Conservation (phyloP, 2,329 filamentous ascomycete genomes). For the Penicillium sp. region DNA sequence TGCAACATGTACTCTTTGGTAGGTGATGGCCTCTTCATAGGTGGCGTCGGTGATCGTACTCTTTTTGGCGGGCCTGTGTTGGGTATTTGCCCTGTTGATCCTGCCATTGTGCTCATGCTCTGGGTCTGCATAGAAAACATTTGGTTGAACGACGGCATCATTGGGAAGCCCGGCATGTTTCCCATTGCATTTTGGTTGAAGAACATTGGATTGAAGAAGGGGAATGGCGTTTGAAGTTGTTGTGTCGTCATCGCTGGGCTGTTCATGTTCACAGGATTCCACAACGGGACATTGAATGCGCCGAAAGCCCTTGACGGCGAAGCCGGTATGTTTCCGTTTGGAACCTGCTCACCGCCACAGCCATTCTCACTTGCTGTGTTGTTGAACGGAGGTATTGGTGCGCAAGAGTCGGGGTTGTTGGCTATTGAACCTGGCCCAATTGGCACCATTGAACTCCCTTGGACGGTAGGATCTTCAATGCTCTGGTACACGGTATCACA, state of each 20-base stretch:
- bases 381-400: background rate
- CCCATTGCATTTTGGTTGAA: slow-evolving; percentile 12
- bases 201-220: slow-evolving; percentile 21
- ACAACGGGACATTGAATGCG: slow-evolving; percentile 16
- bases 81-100: slow-evolving; percentile 7
- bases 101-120: slow-evolving; percentile 28
- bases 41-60: slow-evolving; percentile 21
- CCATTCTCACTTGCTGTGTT: background rate
- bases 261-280: slow-evolving; percentile 9
- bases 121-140: slow-evolving; percentile 22
- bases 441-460: background rate
- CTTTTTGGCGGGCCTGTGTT: slow-evolving; percentile 11
- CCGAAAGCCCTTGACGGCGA: slow-evolving; percentile 12
- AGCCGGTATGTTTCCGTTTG: background rate
- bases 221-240: slow-evolving; percentile 8
- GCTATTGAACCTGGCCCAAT: background rate
- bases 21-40: slow-evolving; percentile 58
- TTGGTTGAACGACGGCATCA: slow-evolving; percentile 23
- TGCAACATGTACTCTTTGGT: slow-evolving; percentile 65
- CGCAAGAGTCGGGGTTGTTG: background rate
- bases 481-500: background rate
- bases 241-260: background rate
- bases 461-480: slow-evolving; percentile 1
- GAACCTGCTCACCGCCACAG: background rate
- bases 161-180: slow-evolving; percentile 15